Base-by-base conservation (phyloP, 2,329 filamentous ascomycete genomes). In the Aureobasidium musti region DNA sequence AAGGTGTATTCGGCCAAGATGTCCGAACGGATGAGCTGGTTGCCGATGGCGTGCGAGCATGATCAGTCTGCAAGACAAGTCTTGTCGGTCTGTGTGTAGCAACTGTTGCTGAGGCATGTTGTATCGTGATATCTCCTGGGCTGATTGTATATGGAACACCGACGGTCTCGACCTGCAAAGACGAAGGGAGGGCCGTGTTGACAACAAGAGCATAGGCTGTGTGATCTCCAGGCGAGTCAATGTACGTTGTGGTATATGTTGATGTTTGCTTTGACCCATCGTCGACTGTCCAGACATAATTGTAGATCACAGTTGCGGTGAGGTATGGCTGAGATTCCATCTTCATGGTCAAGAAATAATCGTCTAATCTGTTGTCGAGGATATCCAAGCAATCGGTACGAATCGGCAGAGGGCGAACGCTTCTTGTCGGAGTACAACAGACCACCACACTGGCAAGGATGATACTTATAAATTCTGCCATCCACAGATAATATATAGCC, bases 171-270 rank as follows among this genome's bases (percentile, higher is more conserved):
- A 63, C 5, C 14, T 50, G n/a, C 14, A 7, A 39, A 11, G 59
- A 14, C 5, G 59, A 52, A n/a, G 59, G 59, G 2, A 63, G 28
- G 13, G 43, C 59, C 6, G 45, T 63, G 21, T 63, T 63, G 59
- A 30, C 59, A 7, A 63, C n/a, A 19, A 52, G 28, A 1, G 33
- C 33, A 33, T 63, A 63, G 10, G 23, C 43, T 5, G 43, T 61
- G 21, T 61, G 30, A 5, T 6, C 0, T 13, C 57, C 57, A 2
- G 41, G 57, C 19, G 33, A 23, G 8, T 14, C n/a, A 1, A 39
- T 10, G 17, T 63, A 63, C 21, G 28, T 35, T 1, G 43, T 63
- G 45, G 59, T 63, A 19, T 63, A 52, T 39, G 59, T 30, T 17
- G 23, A 39, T 21, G 45, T 63, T 7, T 63, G 13, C 30, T n/a